Evolutionary conservation across 306 rosid species (phyloP).

Genomic region (Quercus bicolor): DNA sequence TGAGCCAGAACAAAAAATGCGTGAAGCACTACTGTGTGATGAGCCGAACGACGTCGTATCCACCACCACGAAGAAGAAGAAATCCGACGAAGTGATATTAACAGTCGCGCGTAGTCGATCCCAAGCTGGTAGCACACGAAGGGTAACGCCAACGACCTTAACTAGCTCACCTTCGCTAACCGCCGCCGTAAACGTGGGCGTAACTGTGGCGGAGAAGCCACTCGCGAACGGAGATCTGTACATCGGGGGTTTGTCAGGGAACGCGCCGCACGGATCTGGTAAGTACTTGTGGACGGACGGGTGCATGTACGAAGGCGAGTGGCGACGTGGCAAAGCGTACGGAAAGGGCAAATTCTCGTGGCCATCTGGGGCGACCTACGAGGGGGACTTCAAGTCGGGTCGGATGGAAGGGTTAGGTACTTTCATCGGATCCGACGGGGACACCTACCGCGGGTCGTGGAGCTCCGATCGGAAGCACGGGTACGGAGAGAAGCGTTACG

Average conservation of each 20-base stretch:
- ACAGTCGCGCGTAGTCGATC: constrained; percentile 43
- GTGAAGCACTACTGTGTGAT: constrained; percentile 41
- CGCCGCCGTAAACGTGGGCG: constrained; percentile 3
- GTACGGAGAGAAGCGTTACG: constrained; percentile 66
- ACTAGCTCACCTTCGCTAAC: constrained; percentile 3
- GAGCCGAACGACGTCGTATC: constrained; percentile 28
- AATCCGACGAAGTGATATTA: constrained; percentile 14
- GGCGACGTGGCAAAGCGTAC: constrained; percentile 87
- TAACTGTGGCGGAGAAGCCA: constrained; percentile 24
- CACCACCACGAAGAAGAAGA: constrained; percentile 43
- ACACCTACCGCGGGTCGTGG: constrained; percentile 78
- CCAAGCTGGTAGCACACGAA: constrained; percentile 47
- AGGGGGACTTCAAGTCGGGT: constrained; percentile 91
- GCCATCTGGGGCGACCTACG: constrained; percentile 93
- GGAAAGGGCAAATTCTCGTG: constrained; percentile 91
- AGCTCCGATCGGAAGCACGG: constrained; percentile 72
- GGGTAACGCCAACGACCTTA: constrained; percentile 59
- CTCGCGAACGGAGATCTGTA: constrained; percentile 86
- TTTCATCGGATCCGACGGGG: constrained; percentile 80
- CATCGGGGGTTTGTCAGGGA: constrained; percentile 70
- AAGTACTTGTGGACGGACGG: constrained; percentile 91
- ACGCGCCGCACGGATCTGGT: constrained; percentile 77
- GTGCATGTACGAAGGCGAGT: constrained; percentile 89
- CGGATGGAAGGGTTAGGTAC: constrained; percentile 87
- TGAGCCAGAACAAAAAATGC: constrained; percentile 56